These are phyloP conservation scores for Citrus medica DNA, from an alignment of 345 rosid species.

Conservation along the genomic window DNA sequence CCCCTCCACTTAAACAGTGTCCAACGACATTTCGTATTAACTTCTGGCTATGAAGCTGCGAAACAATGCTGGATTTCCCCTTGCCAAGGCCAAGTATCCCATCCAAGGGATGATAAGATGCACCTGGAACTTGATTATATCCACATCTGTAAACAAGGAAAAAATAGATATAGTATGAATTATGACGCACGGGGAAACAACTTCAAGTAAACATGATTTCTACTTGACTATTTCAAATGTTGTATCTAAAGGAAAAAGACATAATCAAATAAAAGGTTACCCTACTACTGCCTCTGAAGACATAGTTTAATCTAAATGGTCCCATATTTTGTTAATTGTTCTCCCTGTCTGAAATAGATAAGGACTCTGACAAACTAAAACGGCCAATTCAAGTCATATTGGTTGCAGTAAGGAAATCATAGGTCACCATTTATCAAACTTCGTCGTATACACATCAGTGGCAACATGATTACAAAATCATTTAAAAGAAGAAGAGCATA, in stretches of 20 bases:
- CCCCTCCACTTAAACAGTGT: conserved; percentile 77
- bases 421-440: background rate
- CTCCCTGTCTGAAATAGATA: background rate
- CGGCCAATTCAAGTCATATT: background rate
- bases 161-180: background rate
- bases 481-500: background rate
- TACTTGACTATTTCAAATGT: background rate
- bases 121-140: conserved; percentile 71
- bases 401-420: background rate
- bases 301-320: background rate
- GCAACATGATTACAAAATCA: background rate
- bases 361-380: background rate
- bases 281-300: background rate
- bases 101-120: conserved; percentile 69
- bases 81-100: conserved; percentile 97
- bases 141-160: conserved; percentile 59
- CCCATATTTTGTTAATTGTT: background rate
- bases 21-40: conserved; percentile 70
- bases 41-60: conserved; percentile 75
- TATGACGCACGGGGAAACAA: background rate
- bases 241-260: too few species aligned
- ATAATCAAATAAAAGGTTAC: background rate
- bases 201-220: conserved; percentile 9
- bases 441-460: background rate
- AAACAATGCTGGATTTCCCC: conserved; percentile 76